Evolutionary conservation across 2,329 filamentous ascomycete genomes (phyloP).

Genomic region (Chaetomiaceae sp.): DNA sequence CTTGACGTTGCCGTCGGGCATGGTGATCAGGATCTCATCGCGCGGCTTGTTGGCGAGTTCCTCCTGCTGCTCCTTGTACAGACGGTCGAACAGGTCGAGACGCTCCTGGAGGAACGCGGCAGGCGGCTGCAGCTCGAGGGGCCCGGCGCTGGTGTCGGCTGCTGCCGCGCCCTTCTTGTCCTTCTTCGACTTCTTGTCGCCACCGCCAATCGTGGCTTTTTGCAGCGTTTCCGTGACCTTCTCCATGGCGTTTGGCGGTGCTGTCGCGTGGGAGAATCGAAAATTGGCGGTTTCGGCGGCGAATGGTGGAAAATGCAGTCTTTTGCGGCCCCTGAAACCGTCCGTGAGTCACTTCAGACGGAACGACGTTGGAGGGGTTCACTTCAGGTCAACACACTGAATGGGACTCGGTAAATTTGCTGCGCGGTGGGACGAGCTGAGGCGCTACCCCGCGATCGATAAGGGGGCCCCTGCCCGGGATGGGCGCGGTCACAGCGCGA

Average conservation of each 20-base stretch:
- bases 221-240: constrained; percentile 26
- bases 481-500: neutral
- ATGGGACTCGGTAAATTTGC: constrained; percentile 16
- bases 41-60: constrained; percentile 67
- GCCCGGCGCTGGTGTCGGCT: constrained; percentile 35
- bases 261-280: neutral
- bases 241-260: constrained; percentile 26
- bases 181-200: constrained; percentile 36
- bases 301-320: neutral
- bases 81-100: constrained; percentile 79
- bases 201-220: constrained; percentile 36
- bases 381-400: no score
- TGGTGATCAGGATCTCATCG: constrained; percentile 67
- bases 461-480: constrained; percentile 6
- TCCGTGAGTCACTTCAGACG: constrained; percentile 25
- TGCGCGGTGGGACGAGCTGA: constrained; percentile 6
- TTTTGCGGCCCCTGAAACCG: constrained; percentile 14
- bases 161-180: constrained; percentile 44
- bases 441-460: constrained; percentile 24
- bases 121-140: constrained; percentile 47
- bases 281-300: constrained; percentile 3
- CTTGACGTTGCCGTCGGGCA: constrained; percentile 66
- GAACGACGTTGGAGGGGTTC: constrained; percentile 13
- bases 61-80: constrained; percentile 79
- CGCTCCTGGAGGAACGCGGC: constrained; percentile 79